Evolutionary conservation across 495 filamentous ascomycete genomes (phyloP), one percentile per base, ranked within the genome.

Genomic region (Aspergillus diversus): DNA sequence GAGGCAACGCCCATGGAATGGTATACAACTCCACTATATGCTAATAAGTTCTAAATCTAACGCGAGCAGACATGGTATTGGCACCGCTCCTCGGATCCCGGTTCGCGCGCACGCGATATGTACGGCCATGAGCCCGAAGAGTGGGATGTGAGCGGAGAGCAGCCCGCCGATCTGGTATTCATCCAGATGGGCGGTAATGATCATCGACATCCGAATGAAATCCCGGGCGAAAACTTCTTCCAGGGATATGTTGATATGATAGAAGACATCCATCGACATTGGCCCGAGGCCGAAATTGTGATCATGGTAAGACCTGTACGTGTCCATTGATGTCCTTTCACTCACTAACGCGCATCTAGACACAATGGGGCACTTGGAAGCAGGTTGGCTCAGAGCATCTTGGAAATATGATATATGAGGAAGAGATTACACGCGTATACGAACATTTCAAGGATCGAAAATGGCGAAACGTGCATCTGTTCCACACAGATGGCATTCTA

Each of bases 151-250:
- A 73, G 69, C 6, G 80, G 80, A 34, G 82, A 86, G 55, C 82
- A 79, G n/a, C 79, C 80, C 1, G 86, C 87, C 5, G 87, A 90
- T 64, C 75, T 92, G 8, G 87, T 88, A 12, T 64, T 90, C 61
- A 88, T 90, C 68, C 86, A 89, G 65, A 77, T 91, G 46, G 88
- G 87, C 32, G 89, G 86, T 16, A 90, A 90, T 64, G 89, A 90
- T 70, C 80, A 82, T 61, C 87, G 87, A 32, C 79, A 80, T 57
- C 86, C 86, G 15, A 90, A 90, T 69, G 84, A 88, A 46, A 81
- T 89, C 53, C 80, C 82, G 4, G 71, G 75, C 3, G 64, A 70
- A 5, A 72, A 79, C 0, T 90, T 86, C 72, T 80, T 84, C 46
- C 72, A 83, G 57, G 80, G 80, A 32, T 86, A 88, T 58, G 80